These are phyloP conservation scores for Nissolia schottii DNA, from an alignment of 306 rosid genomes.

Conservation along the genomic window DNA sequence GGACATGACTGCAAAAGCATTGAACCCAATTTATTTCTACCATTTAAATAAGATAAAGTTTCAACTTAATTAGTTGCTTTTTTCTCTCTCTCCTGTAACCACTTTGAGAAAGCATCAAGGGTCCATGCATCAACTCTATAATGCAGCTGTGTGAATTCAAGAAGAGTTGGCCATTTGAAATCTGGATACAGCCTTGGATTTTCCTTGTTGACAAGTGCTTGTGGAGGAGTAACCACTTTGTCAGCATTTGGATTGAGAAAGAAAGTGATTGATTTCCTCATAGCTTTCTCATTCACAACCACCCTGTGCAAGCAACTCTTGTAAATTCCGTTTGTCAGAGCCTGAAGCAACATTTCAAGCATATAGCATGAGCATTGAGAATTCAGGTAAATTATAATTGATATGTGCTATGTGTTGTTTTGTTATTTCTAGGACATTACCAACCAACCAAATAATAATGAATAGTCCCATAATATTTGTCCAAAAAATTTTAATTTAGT, in stretches of 20 bases:
- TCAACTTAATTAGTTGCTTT: no score
- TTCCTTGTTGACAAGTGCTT: constrained; percentile 31
- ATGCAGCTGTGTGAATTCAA: constrained; percentile 61
- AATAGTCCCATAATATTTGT: no score
- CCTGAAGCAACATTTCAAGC: constrained; percentile 47
- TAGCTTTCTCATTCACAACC: no score
- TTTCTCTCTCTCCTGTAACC: constrained; percentile 41
- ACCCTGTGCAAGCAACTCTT: constrained; percentile 86
- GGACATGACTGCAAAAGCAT: no score
- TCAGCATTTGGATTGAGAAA: constrained; percentile 61
- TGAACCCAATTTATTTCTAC: no score
- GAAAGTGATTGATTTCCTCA: constrained; percentile 75
- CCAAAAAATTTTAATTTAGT: no score
- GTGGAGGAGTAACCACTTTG: constrained; percentile 60
- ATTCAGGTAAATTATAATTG: background rate
- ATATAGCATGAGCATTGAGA: background rate
- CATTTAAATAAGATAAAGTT: no score
- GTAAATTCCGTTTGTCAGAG: constrained; percentile 72
- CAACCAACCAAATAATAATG: no score
- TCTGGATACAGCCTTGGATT: constrained; percentile 63
- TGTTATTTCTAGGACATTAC: no score
- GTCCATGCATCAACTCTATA: constrained; percentile 64
- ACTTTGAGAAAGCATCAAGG: constrained; percentile 53
- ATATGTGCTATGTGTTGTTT: no score
- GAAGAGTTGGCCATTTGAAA: constrained; percentile 64